Evolutionary conservation across 768 basidiomycete species (phyloP).

Genomic region (Leucosporidium creatinivorum): DNA sequence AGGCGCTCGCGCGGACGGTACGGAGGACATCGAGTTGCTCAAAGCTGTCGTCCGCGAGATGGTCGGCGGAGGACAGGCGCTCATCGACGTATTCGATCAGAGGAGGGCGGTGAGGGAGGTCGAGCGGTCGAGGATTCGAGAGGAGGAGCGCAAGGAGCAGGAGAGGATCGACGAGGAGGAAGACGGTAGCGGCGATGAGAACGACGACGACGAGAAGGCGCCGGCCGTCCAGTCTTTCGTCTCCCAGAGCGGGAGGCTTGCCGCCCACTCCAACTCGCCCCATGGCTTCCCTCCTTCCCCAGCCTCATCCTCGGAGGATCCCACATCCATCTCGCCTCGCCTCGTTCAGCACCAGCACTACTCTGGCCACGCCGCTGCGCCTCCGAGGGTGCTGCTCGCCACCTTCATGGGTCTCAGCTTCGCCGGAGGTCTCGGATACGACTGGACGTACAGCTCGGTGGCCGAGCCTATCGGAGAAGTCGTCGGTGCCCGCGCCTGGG

Average conservation of each 20-base stretch:
- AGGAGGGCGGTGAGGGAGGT: constrained; percentile 49
- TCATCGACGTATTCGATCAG: constrained; percentile 64
- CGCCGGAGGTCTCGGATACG: constrained; percentile 32
- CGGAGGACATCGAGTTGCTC: constrained; percentile 68
- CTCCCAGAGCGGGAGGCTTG: neutral
- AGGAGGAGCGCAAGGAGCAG: constrained; percentile 60
- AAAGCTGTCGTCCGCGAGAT: constrained; percentile 65
- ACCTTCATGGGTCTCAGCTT: constrained; percentile 35
- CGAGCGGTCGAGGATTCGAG: constrained; percentile 61
- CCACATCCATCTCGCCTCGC: constrained; percentile 14
- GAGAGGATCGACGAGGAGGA: constrained; percentile 62
- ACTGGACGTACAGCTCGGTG: constrained; percentile 18
- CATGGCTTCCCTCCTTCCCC: constrained; percentile 28
- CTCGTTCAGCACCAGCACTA: neutral
- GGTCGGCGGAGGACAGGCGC: constrained; percentile 62
- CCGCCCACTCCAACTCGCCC: constrained; percentile 20
- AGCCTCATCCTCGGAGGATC: constrained; percentile 13
- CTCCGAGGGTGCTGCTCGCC: constrained; percentile 29
- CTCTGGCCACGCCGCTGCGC: neutral
- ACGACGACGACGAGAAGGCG: constrained; percentile 51
- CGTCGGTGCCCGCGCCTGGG: constrained; percentile 12
- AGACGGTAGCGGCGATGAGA: constrained; percentile 18
- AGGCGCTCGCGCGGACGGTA: constrained; percentile 20
- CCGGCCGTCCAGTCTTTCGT: too few relatives aligned
- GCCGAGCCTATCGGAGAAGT: constrained; percentile 7